Conservation (phyloP, 192 early-diverging fungal species). For the Diversispora epigaea region DNA sequence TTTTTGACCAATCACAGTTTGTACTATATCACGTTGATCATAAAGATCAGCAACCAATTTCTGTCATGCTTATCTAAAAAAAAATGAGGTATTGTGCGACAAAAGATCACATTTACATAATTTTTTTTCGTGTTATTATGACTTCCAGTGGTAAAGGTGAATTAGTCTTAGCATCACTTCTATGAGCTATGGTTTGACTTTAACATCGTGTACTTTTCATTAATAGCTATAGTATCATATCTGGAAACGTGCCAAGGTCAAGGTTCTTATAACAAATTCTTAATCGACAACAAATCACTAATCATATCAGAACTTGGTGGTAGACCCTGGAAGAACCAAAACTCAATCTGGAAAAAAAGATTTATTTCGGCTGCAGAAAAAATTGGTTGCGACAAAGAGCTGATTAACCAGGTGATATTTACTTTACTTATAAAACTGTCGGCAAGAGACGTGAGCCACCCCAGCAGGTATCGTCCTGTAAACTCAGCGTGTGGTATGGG, state of each 20-base stretch:
- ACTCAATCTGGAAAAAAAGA: slow-evolving; percentile 22
- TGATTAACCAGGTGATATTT: slow-evolving; percentile 15
- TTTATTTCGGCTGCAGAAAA: slow-evolving; percentile 11
- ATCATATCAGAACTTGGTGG: slow-evolving; percentile 12
- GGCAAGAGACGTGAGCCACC: slow-evolving; percentile 17
- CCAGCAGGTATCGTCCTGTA: slow-evolving; percentile 10
- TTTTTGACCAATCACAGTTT: too few relatives aligned
- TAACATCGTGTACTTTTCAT: slow-evolving; percentile 1
- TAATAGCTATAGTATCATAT: too few relatives aligned
- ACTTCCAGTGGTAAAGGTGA: too few relatives aligned
- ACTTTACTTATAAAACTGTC: slow-evolving; percentile 24
- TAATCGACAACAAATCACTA: too few relatives aligned
- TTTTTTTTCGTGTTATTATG: too few relatives aligned
- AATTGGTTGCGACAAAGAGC: slow-evolving; percentile 16
- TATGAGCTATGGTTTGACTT: neutral
- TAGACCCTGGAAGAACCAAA: slow-evolving; percentile 5
- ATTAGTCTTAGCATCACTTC: neutral
- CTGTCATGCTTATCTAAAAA: too few relatives aligned
- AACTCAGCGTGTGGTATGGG: slow-evolving; percentile 7
- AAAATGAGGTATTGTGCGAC: too few relatives aligned
- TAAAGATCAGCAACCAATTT: too few relatives aligned
- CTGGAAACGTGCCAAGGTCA: slow-evolving; percentile 8
- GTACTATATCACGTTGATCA: too few relatives aligned
- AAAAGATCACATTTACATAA: too few relatives aligned
- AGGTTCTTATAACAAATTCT: slow-evolving; percentile 14